These are phyloP conservation scores for Pseudogymnoascus sp. DNA, from an alignment of 2,329 filamentous ascomycete species.

Conservation along the genomic window DNA sequence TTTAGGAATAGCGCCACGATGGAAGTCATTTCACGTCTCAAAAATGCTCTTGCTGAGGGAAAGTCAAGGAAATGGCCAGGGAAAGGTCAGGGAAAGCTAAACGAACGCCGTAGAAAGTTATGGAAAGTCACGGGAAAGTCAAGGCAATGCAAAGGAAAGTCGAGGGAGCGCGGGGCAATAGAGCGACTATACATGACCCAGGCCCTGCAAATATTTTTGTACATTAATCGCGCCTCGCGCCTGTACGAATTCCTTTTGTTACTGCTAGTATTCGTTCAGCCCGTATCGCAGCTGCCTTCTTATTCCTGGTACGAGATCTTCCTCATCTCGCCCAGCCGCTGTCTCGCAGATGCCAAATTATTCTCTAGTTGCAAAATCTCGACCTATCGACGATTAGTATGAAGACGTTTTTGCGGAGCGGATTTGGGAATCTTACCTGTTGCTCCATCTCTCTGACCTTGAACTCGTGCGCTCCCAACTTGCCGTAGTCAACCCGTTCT, in stretches of 20 bases:
- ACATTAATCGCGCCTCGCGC: background rate
- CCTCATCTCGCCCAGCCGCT: conserved; percentile 89
- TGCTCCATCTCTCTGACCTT: conserved; percentile 99
- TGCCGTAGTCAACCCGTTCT: conserved; percentile 77
- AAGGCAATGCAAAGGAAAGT: background rate
- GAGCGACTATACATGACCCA: background rate
- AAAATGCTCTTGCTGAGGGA: background rate
- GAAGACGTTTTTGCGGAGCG: background rate
- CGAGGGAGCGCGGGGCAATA: background rate
- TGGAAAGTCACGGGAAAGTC: background rate
- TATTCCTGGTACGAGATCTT: conserved; percentile 29
- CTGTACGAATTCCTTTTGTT: background rate
- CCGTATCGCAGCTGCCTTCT: background rate
- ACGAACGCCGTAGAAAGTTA: no score
- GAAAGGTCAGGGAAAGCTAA: background rate
- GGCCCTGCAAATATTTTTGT: background rate
- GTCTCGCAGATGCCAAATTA: conserved; percentile 65
- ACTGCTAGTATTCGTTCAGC: background rate
- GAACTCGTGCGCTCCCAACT: conserved; percentile 89
- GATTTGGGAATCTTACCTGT: conserved; percentile 57
- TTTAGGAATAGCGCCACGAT: background rate
- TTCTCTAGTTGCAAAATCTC: conserved; percentile 97
- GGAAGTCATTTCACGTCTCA: background rate
- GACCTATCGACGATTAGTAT: conserved; percentile 48
- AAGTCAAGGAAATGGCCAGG: background rate